Conservation (phyloP, 2,329 filamentous ascomycete species). For the Cryphonectria nitschkei region DNA sequence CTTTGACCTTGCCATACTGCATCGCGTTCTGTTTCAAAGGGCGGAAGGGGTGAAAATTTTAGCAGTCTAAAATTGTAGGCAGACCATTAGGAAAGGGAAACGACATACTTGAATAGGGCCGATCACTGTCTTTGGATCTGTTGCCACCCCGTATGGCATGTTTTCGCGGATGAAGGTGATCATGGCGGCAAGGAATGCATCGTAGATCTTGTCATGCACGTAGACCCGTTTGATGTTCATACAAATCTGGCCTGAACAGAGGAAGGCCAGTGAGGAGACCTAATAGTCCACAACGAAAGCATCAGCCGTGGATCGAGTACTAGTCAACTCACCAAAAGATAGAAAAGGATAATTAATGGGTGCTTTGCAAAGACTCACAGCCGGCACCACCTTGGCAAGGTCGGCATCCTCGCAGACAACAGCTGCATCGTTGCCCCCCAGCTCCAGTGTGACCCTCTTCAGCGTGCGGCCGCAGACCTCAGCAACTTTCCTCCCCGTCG, state of each 20-base stretch:
- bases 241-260: constrained; percentile 60
- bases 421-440: constrained; percentile 43
- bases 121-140: constrained; percentile 45
- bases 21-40: constrained; percentile 50
- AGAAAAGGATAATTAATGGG: not conserved
- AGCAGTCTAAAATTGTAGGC: not conserved
- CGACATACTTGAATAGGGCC: constrained; percentile 51
- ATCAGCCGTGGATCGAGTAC: not conserved
- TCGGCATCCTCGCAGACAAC: constrained; percentile 51
- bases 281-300: not conserved
- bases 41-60: not conserved
- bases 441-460: constrained; percentile 51
- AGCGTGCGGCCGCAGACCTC: constrained; percentile 46
- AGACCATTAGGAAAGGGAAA: too few relatives aligned
- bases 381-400: constrained; percentile 42
- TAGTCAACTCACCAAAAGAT: too few relatives aligned
- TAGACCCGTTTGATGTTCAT: constrained; percentile 54
- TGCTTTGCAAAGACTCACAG: constrained; percentile 10
- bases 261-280: constrained; percentile 54
- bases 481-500: constrained; percentile 43
- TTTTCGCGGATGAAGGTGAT: constrained; percentile 45
- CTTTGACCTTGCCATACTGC: constrained; percentile 59
- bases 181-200: constrained; percentile 49
- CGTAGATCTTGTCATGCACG: constrained; percentile 55
- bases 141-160: constrained; percentile 47